Base-by-base conservation (phyloP, 176 grass and related monocot genomes). In the Oryza australiensis region DNA sequence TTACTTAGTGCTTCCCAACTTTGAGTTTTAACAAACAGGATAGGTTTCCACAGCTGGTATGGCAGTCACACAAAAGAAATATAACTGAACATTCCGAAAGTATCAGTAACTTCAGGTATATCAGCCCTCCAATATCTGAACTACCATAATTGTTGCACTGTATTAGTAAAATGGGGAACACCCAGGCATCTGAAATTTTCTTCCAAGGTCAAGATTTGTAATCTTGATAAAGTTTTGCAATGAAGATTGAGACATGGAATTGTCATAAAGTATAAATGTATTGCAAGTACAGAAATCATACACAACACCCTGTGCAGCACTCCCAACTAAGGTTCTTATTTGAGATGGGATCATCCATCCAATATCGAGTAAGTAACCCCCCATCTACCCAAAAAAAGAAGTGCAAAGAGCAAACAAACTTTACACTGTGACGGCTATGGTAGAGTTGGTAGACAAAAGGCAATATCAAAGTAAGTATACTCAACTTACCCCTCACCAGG, bases 401-500 rank as follows among this genome's bases (percentile, higher is more conserved):
- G 18, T 55, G 51, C 51, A 55, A 55, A 55, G 51, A 22, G 18
- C 51, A 55, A 55, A 62, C 22, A 49, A 45, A 71, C 23, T 82
- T 82, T 32, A 72, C 79, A 77, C 3, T 16, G n/a, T 12, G 5
- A 45, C 3, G 60, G 20, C 29, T 51, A 49, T 45, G 72, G 23
- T 29, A 59, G 65, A 64, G 37, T 37, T 45, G 78, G 23, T 29
- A 45, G 66, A 66, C 32, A 64, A 38, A 38, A 66, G 73, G 42
- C 10, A 12, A 23, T 13, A 14, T 42, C 20, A 45, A 64, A 78
- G 26, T 57, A 73, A 43, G 57, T 59, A 45, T 72, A 77, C 80
- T 80, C 49, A 91, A 91, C 82, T 49, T 30, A 86, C 68, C 77
- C 63, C 15, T 53, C 77, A 73, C 30, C 80, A 18, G 38, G 24